phyloP scores from a whole-genome alignment of 2,329 filamentous ascomycete genomes.

The Grosmannia clavigera region DNA sequence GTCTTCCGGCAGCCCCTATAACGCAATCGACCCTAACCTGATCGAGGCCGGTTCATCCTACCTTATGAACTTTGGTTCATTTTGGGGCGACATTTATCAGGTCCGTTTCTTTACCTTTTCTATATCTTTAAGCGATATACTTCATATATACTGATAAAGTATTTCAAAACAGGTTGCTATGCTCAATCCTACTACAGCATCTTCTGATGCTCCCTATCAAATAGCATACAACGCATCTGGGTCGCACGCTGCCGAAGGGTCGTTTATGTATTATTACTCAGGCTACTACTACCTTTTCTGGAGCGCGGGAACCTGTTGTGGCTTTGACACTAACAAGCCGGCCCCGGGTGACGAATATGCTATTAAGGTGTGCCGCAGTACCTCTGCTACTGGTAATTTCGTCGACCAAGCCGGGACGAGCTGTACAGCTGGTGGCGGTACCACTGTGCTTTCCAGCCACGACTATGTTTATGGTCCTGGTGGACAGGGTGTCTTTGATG shows the following conservation, averaged over 20 bases:
- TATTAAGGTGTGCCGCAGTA: conserved; percentile 49
- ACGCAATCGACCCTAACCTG: conserved; percentile 48
- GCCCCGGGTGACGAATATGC: conserved; percentile 49
- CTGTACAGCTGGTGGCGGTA: conserved; percentile 45
- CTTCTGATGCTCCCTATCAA: conserved; percentile 22
- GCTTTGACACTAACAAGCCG: conserved; percentile 37
- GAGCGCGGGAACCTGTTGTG: conserved; percentile 48
- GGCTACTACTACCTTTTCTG: conserved; percentile 54
- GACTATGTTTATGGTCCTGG: conserved; percentile 48
- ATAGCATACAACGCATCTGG: conserved; percentile 18
- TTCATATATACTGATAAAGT: no score
- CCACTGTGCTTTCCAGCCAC: conserved; percentile 43
- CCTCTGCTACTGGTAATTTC: conserved; percentile 37
- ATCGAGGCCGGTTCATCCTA: conserved; percentile 29
- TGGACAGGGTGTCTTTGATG: conserved; percentile 45
- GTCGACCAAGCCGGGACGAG: conserved; percentile 40
- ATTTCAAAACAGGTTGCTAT: conserved; percentile 21
- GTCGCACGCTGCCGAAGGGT: conserved; percentile 36
- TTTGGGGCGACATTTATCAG: conserved; percentile 54
- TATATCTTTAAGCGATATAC: no score
- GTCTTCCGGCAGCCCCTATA: conserved; percentile 31
- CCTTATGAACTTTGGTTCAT: conserved; percentile 52
- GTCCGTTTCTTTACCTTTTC: no score
- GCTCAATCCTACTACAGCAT: conserved; percentile 18
- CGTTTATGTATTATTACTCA: conserved; percentile 36